Evolutionary conservation across 139 green algal species (phyloP).

Genomic region (Picochlorum costavermella): DNA sequence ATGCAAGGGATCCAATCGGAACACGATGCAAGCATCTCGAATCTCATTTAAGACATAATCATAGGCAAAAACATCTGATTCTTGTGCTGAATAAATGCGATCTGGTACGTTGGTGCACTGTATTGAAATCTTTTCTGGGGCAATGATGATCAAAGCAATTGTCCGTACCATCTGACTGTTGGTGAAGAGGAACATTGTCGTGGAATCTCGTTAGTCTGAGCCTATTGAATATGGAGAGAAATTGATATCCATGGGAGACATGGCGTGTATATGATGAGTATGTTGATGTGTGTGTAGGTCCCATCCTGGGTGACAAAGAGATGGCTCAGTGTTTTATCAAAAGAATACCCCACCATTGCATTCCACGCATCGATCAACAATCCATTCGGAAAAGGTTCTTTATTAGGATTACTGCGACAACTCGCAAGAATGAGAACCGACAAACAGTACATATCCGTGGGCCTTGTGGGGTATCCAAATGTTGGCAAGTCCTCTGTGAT

Average conservation of each 20-base stretch:
- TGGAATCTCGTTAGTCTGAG: constrained; percentile 71
- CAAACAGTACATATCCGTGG: constrained; percentile 93
- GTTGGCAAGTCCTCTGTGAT: constrained; percentile 98
- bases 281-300: constrained; percentile 48
- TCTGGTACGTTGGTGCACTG: constrained; percentile 45
- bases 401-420: constrained; percentile 76
- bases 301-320: constrained; percentile 95
- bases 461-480: constrained; percentile 98
- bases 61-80: constrained; percentile 93
- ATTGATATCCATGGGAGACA: neutral
- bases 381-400: constrained; percentile 93
- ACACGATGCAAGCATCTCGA: constrained; percentile 91
- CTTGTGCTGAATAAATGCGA: constrained; percentile 98
- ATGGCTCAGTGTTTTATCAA: constrained; percentile 83
- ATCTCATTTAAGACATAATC: constrained; percentile 83
- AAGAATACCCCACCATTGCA: constrained; percentile 91
- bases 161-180: constrained; percentile 50
- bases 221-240: neutral
- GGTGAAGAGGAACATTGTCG: constrained; percentile 19
- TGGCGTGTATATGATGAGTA: neutral
- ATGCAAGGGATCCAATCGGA: constrained; percentile 90
- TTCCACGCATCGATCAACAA: constrained; percentile 96
- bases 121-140: neutral
- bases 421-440: constrained; percentile 82
- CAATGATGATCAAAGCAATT: constrained; percentile 38